phyloP scores from a whole-genome alignment of 1,139 yeast genomes.

The Candida anutae region DNA sequence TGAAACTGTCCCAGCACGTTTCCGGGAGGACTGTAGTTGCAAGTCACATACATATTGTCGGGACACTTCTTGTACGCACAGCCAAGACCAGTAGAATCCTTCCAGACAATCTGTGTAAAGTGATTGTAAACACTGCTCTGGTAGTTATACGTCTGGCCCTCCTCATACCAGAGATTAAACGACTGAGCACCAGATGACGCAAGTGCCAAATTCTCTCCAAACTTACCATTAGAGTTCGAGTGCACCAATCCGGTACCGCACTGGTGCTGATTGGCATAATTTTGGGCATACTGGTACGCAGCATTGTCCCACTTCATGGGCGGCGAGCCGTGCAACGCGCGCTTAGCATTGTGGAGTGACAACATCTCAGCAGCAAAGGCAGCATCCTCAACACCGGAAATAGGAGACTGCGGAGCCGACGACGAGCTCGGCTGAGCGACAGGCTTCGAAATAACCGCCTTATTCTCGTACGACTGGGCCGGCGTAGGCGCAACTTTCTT shows the following conservation, averaged over 20 bases:
- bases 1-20: slow-evolving; percentile 37
- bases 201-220: slow-evolving; percentile 84
- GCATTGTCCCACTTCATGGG: slow-evolving; percentile 56
- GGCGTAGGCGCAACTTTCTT: no score
- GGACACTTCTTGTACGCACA: slow-evolving; percentile 37
- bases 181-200: slow-evolving; percentile 57
- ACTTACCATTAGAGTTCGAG: slow-evolving; percentile 55
- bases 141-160: slow-evolving; percentile 53
- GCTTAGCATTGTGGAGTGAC: slow-evolving; percentile 57
- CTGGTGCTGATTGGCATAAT: slow-evolving; percentile 59
- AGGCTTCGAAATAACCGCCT: no score
- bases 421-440: no score
- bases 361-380: no score
- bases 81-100: slow-evolving; percentile 24
- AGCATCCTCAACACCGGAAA: no score
- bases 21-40: slow-evolving; percentile 48
- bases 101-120: slow-evolving; percentile 38
- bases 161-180: slow-evolving; percentile 87
- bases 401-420: no score
- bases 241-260: slow-evolving; percentile 66
- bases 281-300: slow-evolving; percentile 61
- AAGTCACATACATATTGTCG: slow-evolving; percentile 41
- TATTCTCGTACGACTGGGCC: no score
- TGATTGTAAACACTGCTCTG: slow-evolving; percentile 24
- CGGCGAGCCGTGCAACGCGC: slow-evolving; percentile 59